phyloP scores from a whole-genome alignment of 192 early-diverging fungal genomes.

The Piromyces finnis region DNA sequence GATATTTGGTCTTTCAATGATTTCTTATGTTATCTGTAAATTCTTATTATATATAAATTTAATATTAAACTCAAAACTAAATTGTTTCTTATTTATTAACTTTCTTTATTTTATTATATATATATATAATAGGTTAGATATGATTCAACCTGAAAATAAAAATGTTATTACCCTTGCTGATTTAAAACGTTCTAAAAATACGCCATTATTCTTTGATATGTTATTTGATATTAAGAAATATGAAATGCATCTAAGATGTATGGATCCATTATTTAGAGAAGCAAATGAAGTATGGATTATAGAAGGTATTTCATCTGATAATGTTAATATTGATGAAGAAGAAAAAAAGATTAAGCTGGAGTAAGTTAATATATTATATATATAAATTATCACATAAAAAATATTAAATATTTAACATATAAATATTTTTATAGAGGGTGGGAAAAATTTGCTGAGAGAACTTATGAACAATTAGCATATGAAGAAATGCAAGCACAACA shows the following conservation, averaged over 20 bases:
- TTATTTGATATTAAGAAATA: constrained; percentile 38
- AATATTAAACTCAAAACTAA: no score
- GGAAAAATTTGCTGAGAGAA: constrained; percentile 39
- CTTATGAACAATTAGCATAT: constrained; percentile 27
- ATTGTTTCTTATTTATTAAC: no score
- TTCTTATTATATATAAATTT: background rate
- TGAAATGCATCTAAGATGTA: constrained; percentile 24
- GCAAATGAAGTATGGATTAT: constrained; percentile 23
- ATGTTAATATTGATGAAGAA: constrained; percentile 1
- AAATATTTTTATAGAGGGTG: constrained; percentile 20
- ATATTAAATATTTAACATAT: no score
- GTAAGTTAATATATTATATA: no score
- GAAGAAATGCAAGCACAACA: constrained; percentile 12
- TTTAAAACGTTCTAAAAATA: constrained; percentile 15
- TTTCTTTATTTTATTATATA: no score
- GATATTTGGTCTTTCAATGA: constrained; percentile 27
- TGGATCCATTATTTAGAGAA: constrained; percentile 34
- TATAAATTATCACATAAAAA: no score
- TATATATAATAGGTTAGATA: constrained; percentile 18
- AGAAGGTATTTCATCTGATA: background rate
- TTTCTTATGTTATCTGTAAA: constrained; percentile 30
- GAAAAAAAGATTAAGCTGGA: constrained; percentile 16
- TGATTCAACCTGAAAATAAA: constrained; percentile 19
- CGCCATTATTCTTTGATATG: constrained; percentile 34
- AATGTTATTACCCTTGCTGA: constrained; percentile 18